A percentile compares a stretch with the other conserved stretches of the same genome.
phyloP scores from a whole-genome alignment of 257 asterid genomes.

The Nicotiana benthamiana region DNA sequence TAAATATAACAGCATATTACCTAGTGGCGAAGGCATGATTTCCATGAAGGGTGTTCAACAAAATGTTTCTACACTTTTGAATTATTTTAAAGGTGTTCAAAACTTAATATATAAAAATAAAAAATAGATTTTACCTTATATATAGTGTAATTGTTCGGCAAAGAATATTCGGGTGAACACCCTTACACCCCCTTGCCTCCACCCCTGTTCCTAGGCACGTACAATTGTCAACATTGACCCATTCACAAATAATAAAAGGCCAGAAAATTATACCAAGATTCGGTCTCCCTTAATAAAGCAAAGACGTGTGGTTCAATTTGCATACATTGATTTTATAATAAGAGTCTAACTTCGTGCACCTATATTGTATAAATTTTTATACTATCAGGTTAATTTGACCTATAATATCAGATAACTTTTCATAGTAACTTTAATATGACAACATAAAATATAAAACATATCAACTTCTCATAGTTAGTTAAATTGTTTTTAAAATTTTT shows the following conservation, averaged over 20 bases:
- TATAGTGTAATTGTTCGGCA: no score
- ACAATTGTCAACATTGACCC: neutral
- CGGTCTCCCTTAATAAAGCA: neutral
- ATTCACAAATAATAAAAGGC: neutral
- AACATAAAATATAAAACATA: neutral
- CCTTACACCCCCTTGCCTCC: no score
- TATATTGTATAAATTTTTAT: neutral
- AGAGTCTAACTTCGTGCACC: neutral
- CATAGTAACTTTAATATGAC: neutral
- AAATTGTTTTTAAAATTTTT: no score
- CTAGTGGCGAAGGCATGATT: no score
- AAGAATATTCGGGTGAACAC: no score
- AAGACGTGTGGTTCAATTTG: neutral
- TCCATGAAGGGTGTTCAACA: no score
- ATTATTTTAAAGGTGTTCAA: no score
- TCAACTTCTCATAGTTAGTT: no score
- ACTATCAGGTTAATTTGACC: neutral
- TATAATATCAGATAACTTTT: neutral
- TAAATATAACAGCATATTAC: neutral
- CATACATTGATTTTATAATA: neutral
- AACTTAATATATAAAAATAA: no score
- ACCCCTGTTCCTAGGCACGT: neutral
- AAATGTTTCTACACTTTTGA: no score
- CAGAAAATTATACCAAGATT: neutral
- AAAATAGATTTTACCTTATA: no score